A percentile compares a stretch with the other conserved stretches of the same genome.
phyloP scores from a whole-genome alignment of 192 early-diverging fungal species.

The Podila horticola region DNA sequence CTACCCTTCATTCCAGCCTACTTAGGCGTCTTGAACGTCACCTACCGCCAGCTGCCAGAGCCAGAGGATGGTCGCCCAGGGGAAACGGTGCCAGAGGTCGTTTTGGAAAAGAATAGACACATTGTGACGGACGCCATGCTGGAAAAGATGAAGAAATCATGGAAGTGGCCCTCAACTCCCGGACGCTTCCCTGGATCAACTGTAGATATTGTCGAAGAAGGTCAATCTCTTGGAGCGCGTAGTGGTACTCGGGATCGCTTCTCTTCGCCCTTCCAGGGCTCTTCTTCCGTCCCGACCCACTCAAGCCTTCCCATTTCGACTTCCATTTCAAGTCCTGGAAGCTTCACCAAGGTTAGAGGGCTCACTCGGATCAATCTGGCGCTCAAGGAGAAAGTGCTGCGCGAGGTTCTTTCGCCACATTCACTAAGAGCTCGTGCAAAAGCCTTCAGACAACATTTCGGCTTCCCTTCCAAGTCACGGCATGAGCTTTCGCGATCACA shows the following conservation, averaged over 20 bases:
- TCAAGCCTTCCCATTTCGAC: conserved; percentile 32
- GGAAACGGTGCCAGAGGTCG: conserved; percentile 76
- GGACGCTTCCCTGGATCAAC: conserved; percentile 43
- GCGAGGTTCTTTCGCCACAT: conserved; percentile 90
- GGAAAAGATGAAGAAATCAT: conserved; percentile 54
- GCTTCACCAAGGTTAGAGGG: conserved; percentile 29
- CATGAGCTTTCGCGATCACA: conserved; percentile 28
- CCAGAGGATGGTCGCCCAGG: conserved; percentile 51
- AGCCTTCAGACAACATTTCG: conserved; percentile 65
- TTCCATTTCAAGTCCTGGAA: conserved; percentile 30
- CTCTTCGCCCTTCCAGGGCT: conserved; percentile 35
- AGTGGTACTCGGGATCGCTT: conserved; percentile 2
- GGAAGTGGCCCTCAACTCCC: conserved; percentile 51
- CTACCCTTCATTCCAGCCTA: conserved; percentile 92
- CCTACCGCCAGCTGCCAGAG: conserved; percentile 65
- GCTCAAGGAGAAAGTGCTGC: conserved; percentile 89
- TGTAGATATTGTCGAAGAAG: conserved; percentile 53
- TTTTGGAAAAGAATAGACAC: conserved; percentile 92
- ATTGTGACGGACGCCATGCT: conserved; percentile 81
- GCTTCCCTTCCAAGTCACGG: conserved; percentile 18
- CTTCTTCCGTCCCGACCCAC: conserved; percentile 43
- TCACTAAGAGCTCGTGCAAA: conserved; percentile 77
- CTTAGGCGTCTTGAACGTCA: conserved; percentile 94
- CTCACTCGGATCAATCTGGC: conserved; percentile 70
- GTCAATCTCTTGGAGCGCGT: conserved; percentile 17